Evolutionary conservation across 768 basidiomycete species (phyloP).

Genomic region (Hygrocybe coccinea): DNA sequence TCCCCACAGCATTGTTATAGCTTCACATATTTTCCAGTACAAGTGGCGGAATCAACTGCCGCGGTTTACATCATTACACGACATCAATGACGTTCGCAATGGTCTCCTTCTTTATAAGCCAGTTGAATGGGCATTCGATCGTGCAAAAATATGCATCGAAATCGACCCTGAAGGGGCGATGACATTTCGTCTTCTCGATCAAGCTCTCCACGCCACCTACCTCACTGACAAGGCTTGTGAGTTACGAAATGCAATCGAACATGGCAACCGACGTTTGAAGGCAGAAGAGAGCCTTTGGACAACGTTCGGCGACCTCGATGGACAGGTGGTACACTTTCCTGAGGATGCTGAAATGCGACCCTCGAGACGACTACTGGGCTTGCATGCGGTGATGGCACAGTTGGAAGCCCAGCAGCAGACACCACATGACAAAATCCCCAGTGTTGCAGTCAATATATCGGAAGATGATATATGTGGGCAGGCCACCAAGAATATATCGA

Average conservation of each 20-base stretch:
- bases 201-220: neutral
- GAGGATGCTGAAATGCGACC: neutral
- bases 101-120: neutral
- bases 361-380: neutral
- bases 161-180: neutral
- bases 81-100: neutral
- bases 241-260: neutral
- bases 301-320: neutral
- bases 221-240: neutral
- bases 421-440: neutral
- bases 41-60: neutral
- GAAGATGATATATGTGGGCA: neutral
- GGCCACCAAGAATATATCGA: neutral
- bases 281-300: neutral
- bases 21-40: neutral
- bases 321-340: neutral
- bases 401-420: neutral
- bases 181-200: neutral
- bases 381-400: neutral
- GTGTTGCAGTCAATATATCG: neutral
- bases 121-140: neutral
- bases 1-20: neutral
- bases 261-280: neutral
- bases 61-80: neutral
- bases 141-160: neutral